Percentiles rank a stretch among this genome's conserved stretches.
phyloP scores from a whole-genome alignment of 2,329 filamentous ascomycete species.

The Ceratocystis harringtonii region DNA sequence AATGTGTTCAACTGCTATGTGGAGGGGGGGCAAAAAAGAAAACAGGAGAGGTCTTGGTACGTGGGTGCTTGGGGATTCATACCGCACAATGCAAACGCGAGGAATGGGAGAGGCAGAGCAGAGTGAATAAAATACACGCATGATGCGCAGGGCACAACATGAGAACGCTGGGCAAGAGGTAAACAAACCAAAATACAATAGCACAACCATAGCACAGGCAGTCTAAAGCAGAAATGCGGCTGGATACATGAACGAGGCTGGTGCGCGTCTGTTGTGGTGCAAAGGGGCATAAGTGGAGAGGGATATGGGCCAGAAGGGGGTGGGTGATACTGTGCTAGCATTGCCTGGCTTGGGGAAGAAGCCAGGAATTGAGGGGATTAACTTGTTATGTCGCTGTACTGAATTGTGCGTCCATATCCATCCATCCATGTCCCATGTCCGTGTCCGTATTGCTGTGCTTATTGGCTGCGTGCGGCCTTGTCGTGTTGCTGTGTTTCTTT shows the following conservation, averaged over 20 bases:
- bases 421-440: neutral
- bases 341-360: neutral
- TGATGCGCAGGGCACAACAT: too few relatives aligned
- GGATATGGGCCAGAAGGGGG: neutral
- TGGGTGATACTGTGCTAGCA: neutral
- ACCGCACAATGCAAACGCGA: neutral
- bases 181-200: neutral
- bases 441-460: neutral
- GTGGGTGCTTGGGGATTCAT: neutral
- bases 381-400: too few relatives aligned
- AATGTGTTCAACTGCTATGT: neutral
- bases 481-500: neutral
- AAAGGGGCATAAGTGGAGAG: neutral
- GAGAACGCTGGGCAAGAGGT: neutral
- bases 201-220: neutral
- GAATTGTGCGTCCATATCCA: too few relatives aligned
- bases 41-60: neutral
- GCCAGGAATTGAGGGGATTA: too few relatives aligned
- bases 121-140: neutral
- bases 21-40: neutral
- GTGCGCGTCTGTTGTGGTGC: slow-evolving; percentile 1
- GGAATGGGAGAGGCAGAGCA: neutral
- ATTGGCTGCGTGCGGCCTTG: neutral
- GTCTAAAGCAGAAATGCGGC: neutral
- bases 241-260: slow-evolving; percentile 5